phyloP scores from a whole-genome alignment of 352 stramenopile genomes.

The Pythium myriotylum region DNA sequence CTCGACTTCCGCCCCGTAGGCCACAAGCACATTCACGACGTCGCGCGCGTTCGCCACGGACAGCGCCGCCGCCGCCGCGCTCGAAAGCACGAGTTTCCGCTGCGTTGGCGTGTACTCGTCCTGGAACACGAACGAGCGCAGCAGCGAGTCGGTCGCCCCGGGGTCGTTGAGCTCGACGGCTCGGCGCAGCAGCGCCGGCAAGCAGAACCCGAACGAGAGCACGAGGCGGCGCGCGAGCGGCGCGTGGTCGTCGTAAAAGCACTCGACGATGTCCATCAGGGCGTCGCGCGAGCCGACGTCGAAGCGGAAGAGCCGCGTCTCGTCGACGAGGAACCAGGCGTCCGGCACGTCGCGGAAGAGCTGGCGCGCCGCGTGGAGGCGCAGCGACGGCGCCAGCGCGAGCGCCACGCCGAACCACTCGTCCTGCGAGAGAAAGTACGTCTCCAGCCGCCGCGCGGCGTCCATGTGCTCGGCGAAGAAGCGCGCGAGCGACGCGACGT shows the following conservation, averaged over 20 bases:
- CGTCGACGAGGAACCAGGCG: neutral
- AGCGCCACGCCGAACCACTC: neutral
- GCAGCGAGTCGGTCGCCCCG: neutral
- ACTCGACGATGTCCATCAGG: neutral
- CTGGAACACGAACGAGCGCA: neutral
- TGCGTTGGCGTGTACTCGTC: neutral
- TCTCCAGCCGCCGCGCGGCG: neutral
- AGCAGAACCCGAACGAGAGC: neutral
- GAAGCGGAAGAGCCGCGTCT: no score
- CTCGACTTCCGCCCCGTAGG: neutral
- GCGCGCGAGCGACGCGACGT: neutral
- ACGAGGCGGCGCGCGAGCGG: neutral
- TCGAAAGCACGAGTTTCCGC: neutral
- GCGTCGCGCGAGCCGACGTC: neutral
- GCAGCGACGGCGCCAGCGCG: neutral
- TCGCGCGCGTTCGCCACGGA: neutral
- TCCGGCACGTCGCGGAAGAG: neutral
- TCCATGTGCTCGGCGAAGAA: neutral
- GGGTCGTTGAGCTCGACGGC: neutral
- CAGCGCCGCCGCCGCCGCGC: neutral
- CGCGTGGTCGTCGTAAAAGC: neutral
- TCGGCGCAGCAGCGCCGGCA: neutral
- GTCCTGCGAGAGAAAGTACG: neutral
- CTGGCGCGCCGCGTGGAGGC: neutral
- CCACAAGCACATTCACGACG: neutral